Evolutionary conservation across 2,329 filamentous ascomycete genomes (phyloP), one percentile per base, ranked within the genome.

Genomic region (Diaporthe longicolla): DNA sequence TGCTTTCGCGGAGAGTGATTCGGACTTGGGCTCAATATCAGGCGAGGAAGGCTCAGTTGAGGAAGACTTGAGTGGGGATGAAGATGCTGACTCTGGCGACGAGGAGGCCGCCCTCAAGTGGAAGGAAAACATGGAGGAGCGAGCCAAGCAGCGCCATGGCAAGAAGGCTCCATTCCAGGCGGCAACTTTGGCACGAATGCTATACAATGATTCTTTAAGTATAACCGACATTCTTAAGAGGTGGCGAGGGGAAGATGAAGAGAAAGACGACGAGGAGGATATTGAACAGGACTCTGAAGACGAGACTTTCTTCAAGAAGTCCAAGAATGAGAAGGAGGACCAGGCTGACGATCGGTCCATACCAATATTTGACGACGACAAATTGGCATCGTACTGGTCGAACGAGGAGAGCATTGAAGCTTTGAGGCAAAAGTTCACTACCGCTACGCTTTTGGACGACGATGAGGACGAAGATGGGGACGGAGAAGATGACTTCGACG

Each of bases 1-100:
- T 73, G 94, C 92, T 1, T 99, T 98, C 85, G 97, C 97, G 19
- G 97, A 99, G 80, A 98, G 95, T 80, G 97, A 99, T 82, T 99
- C 97, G 0, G 97, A 99, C 81, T 88, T 99, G 6, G 97, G 97
- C 9, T 98, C 96, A 4, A 84, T 98, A 76, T 97, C 94, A 11
- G 86, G 84, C 0, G 84, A 85, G 8, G 84, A 85, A 26, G 63
- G 48, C 7, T 83, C 83, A 0, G 86, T 84, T 5, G 85, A 85
- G 15, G 84, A 86, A 0, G 85, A 85, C 26, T 83, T 85, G 0
- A 88, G 90, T n/a, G 89, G 90, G 54, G 85, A 86, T 24, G 85
- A 87, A 21, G 84, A 86, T 10, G 84, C 85, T 13, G 81, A 83
- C 37, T 89, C 87, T 2, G 89, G 89, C 24, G 93, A 94, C 70